Conservation (phyloP, 106 monocot species). For the Dioscorea alata region DNA sequence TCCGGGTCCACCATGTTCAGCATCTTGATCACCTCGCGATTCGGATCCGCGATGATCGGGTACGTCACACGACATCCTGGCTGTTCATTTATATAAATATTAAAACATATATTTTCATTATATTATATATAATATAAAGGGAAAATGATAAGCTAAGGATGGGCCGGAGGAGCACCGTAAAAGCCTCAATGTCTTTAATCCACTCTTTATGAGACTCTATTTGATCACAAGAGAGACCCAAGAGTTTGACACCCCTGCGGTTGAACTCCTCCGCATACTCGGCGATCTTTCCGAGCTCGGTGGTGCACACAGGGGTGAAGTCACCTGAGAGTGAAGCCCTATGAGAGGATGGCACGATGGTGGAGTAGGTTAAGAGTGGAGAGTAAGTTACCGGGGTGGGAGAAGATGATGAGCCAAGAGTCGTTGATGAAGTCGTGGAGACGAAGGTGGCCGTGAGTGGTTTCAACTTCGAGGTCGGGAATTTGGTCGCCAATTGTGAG, state of each 20-base stretch:
- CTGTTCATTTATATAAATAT: slow-evolving; percentile 4
- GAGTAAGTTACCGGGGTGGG: slow-evolving; percentile 52
- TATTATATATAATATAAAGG: not conserved
- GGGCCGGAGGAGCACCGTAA: slow-evolving; percentile 8
- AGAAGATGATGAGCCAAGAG: slow-evolving; percentile 71
- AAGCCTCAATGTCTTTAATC: slow-evolving; percentile 82
- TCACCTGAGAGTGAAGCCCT: slow-evolving; percentile 25
- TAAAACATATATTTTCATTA: no score
- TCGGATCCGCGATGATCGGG: slow-evolving; percentile 57
- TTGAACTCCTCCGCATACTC: slow-evolving; percentile 46
- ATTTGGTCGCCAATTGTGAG: slow-evolving; percentile 74
- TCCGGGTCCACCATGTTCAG: slow-evolving; percentile 86
- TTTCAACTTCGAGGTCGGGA: slow-evolving; percentile 59
- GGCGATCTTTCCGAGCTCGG: slow-evolving; percentile 66
- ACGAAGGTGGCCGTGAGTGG: slow-evolving; percentile 61
- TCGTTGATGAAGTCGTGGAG: slow-evolving; percentile 65
- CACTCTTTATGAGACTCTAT: slow-evolving; percentile 47
- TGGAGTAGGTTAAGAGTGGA: not conserved
- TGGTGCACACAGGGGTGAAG: slow-evolving; percentile 82
- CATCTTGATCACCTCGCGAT: slow-evolving; percentile 42
- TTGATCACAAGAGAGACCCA: slow-evolving; percentile 69
- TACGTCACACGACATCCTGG: slow-evolving; percentile 40
- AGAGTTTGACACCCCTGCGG: slow-evolving; percentile 67
- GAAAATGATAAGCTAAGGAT: not conserved
- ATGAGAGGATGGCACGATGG: not conserved